These are phyloP conservation scores for Cyclotella baltica DNA, from an alignment of 108 stramenopile species.

Conservation along the genomic window DNA sequence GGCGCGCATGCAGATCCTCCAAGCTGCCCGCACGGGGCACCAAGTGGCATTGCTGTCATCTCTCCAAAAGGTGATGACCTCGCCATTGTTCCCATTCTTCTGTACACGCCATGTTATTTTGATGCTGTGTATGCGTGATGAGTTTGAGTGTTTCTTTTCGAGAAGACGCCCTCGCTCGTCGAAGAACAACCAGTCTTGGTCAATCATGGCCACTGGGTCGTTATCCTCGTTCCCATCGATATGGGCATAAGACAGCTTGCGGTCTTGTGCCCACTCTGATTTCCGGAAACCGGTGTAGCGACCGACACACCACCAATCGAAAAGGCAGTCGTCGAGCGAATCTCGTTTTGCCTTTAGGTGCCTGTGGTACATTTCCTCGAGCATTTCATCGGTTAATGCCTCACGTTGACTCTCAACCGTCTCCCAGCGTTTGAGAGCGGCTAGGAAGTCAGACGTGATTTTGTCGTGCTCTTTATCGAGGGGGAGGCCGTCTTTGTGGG, in stretches of 20 bases:
- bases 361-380: background rate
- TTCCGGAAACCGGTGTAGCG: background rate
- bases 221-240: background rate
- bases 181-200: background rate
- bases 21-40: constrained; percentile 4
- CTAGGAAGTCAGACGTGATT: background rate
- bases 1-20: background rate
- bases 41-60: background rate
- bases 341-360: background rate
- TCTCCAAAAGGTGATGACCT: constrained; percentile 4
- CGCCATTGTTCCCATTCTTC: background rate
- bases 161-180: background rate
- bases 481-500: background rate
- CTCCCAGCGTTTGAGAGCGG: background rate
- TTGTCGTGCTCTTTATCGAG: background rate
- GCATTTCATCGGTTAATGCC: background rate
- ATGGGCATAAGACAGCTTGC: background rate
- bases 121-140: background rate
- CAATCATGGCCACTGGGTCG: background rate
- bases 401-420: background rate
- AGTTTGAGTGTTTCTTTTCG: background rate
- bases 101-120: background rate
- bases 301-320: background rate
- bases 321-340: background rate
- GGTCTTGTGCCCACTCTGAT: background rate